Conservation (phyloP, 2,329 filamentous ascomycete genomes). For the Neophaeococcomyces mojaviensis region DNA sequence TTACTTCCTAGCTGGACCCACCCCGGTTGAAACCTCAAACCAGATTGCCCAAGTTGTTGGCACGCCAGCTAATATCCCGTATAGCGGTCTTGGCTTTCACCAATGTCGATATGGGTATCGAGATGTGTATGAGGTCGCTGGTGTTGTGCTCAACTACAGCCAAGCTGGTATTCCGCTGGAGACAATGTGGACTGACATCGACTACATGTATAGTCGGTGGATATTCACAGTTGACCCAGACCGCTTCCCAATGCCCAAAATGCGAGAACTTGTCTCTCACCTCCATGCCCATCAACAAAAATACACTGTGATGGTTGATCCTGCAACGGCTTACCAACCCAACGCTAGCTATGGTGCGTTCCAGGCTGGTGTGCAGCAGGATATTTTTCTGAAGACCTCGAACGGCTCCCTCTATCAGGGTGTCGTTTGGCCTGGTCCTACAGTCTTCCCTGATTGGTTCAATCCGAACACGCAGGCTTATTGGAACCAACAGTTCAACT, state of each 20-base stretch:
- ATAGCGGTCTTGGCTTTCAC: constrained; percentile 57
- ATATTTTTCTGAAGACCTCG: constrained; percentile 35
- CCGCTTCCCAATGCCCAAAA: constrained; percentile 34
- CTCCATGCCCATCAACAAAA: constrained; percentile 61
- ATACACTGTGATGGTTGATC: constrained; percentile 71
- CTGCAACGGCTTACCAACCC: constrained; percentile 35
- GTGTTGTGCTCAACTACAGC: constrained; percentile 38
- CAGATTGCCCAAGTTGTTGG: constrained; percentile 55
- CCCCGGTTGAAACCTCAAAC: constrained; percentile 49
- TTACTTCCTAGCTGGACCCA: constrained; percentile 56
- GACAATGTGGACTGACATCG: constrained; percentile 37
- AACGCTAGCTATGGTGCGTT: constrained; percentile 47
- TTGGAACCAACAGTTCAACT: constrained; percentile 61
- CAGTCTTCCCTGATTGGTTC: constrained; percentile 73
- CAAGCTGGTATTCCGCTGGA: constrained; percentile 34
- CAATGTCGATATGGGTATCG: constrained; percentile 59
- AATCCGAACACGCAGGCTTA: constrained; percentile 54
- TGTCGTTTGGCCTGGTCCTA: constrained; percentile 30
- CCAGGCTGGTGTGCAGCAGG: constrained; percentile 53
- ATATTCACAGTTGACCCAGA: constrained; percentile 23
- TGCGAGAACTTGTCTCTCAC: constrained; percentile 59
- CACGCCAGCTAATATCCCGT: constrained; percentile 54
- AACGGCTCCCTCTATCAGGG: constrained; percentile 40
- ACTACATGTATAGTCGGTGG: constrained; percentile 12
- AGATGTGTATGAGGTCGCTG: constrained; percentile 39